Conservation (phyloP, 75 land plant species). For the Pinus taeda region DNA sequence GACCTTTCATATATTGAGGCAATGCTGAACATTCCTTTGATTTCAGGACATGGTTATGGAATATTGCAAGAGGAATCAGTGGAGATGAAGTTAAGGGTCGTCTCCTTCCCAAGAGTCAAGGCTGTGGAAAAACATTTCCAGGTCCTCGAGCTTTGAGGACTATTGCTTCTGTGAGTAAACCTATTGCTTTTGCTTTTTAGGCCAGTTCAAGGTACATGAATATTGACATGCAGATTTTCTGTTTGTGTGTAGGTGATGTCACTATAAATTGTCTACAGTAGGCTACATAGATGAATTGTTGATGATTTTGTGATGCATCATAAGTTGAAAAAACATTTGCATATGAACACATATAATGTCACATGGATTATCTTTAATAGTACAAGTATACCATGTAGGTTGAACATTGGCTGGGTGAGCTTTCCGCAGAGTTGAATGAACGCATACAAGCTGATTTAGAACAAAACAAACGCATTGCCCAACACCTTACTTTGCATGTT, state of each 20-base stretch:
- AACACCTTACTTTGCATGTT: constrained; percentile 81
- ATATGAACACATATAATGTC: background rate
- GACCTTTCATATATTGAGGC: background rate
- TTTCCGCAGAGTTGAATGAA: constrained; percentile 81
- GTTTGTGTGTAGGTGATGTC: background rate
- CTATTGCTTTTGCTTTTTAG: background rate
- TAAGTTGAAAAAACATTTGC: background rate
- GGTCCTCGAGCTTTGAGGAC: constrained; percentile 78
- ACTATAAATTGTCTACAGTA: constrained; percentile 1
- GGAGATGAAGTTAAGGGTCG: constrained; percentile 95
- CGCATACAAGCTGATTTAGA: constrained; percentile 72
- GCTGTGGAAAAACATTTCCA: constrained; percentile 94
- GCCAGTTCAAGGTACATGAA: background rate
- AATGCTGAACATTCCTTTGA: constrained; percentile 1
- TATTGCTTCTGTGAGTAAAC: constrained; percentile 57
- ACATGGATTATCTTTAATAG: background rate
- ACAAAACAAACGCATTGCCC: constrained; percentile 76
- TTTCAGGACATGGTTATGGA: constrained; percentile 95
- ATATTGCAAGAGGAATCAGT: constrained; percentile 84
- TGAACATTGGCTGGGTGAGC: constrained; percentile 76
- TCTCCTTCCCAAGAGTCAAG: constrained; percentile 93
- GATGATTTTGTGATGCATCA: background rate
- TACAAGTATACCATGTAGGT: constrained; percentile 43
- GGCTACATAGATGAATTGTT: background rate
- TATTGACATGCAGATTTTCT: background rate